phyloP scores from a whole-genome alignment of 257 asterid genomes.

The Haberlea rhodopensis region DNA sequence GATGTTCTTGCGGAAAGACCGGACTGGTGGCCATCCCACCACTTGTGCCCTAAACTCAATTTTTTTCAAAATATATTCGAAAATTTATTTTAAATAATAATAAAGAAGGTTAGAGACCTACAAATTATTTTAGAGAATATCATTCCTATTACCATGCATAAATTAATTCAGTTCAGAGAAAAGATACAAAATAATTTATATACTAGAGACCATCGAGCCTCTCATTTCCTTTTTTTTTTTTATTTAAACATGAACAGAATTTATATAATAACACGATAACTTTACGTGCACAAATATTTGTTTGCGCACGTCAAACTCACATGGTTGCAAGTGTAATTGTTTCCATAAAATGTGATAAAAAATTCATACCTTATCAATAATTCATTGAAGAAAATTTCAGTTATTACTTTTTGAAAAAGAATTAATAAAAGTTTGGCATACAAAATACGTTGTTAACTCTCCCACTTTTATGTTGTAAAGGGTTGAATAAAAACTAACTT shows the following conservation, averaged over 20 bases:
- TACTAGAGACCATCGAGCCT: too few species aligned
- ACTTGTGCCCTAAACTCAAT: conserved; percentile 63
- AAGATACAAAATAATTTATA: background rate
- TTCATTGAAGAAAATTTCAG: background rate
- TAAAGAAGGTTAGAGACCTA: too few species aligned
- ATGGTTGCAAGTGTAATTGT: background rate
- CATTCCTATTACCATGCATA: background rate
- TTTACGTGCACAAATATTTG: too few species aligned
- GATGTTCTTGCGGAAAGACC: conserved; percentile 73
- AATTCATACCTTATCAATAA: background rate
- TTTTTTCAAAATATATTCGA: too few species aligned
- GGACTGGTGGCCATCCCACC: conserved; percentile 95
- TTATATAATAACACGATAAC: too few species aligned
- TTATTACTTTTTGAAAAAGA: background rate
- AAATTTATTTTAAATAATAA: too few species aligned
- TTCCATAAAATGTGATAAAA: background rate
- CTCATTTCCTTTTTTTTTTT: too few species aligned
- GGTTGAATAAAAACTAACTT: conserved; percentile 30
- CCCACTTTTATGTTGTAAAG: background rate
- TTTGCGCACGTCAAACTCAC: background rate
- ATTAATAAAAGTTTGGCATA: background rate
- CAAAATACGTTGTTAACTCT: background rate
- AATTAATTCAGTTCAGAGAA: background rate
- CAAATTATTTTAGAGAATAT: too few species aligned
- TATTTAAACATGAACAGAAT: too few species aligned